These are phyloP conservation scores for Ambrosia hybrid DNA, from an alignment of 140 eudicot genomes.

Conservation along the genomic window DNA sequence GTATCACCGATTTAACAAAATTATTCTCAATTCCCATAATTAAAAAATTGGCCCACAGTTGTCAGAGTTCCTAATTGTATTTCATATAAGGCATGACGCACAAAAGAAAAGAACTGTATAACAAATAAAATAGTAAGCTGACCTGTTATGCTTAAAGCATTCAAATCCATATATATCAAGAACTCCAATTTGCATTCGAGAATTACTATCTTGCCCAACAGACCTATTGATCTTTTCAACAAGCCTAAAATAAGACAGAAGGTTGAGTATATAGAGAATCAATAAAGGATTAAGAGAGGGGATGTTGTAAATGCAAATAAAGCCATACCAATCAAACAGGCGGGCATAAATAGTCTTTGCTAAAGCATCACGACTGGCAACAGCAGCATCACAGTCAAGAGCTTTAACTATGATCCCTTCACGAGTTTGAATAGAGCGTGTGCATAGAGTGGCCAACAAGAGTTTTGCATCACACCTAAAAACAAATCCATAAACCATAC, in stretches of 20 bases:
- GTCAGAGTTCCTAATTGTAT: constrained; percentile 1
- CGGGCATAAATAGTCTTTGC: constrained; percentile 94
- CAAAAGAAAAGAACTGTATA: constrained; percentile 17
- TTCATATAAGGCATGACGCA: constrained; percentile 6
- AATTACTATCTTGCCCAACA: constrained; percentile 89
- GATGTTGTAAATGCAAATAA: neutral
- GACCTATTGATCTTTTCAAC: constrained; percentile 93
- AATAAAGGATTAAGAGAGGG: neutral
- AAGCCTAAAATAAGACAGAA: constrained; percentile 63
- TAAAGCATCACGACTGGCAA: constrained; percentile 95
- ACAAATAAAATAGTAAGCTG: constrained; percentile 5
- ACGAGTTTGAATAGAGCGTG: constrained; percentile 90
- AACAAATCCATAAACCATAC: constrained; percentile 16
- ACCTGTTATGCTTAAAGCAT: constrained; percentile 92
- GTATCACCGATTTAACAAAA: neutral
- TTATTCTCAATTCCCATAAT: neutral
- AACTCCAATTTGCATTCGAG: constrained; percentile 86
- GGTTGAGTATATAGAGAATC: constrained; percentile 3
- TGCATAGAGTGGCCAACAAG: constrained; percentile 77
- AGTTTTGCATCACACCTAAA: constrained; percentile 77
- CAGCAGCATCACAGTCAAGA: constrained; percentile 90
- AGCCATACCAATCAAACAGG: constrained; percentile 85
- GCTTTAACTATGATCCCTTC: constrained; percentile 85
- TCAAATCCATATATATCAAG: constrained; percentile 97
- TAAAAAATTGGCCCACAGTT: neutral